Evolutionary conservation across 1,284 basidiomycete species (phyloP).

Genomic region (Ganoderma sinense): DNA sequence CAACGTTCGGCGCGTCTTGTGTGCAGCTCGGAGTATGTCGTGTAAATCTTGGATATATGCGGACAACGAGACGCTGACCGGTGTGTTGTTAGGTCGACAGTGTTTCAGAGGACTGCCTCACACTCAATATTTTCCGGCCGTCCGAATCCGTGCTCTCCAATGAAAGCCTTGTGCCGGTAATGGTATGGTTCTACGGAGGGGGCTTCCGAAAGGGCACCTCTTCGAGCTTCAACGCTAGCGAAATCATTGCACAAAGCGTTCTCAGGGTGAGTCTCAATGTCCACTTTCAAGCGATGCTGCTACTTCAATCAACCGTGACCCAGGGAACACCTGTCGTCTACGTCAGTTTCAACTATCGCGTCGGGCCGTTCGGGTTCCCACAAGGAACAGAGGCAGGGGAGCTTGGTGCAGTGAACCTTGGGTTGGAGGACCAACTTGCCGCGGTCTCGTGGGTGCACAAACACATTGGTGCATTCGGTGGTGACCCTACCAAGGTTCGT

Average conservation of each 20-base stretch:
- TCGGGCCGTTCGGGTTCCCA: conserved; percentile 57
- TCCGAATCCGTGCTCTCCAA: conserved; percentile 36
- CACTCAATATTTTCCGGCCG: conserved; percentile 54
- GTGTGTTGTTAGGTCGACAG: neutral
- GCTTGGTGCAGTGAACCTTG: conserved; percentile 50
- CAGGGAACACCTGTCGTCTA: conserved; percentile 61
- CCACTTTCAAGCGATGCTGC: neutral
- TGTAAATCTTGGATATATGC: neutral
- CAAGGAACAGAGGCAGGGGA: conserved; percentile 52
- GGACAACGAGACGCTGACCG: neutral
- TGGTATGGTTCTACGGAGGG: conserved; percentile 43
- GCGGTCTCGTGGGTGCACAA: conserved; percentile 57
- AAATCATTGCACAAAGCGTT: conserved; percentile 53
- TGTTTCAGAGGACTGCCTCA: conserved; percentile 54
- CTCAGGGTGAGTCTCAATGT: conserved; percentile 41
- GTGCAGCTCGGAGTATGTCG: conserved; percentile 25
- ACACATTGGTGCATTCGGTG: conserved; percentile 56
- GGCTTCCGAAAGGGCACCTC: conserved; percentile 32
- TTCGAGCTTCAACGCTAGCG: conserved; percentile 47
- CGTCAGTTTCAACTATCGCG: conserved; percentile 63
- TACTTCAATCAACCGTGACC: neutral
- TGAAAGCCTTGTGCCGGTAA: conserved; percentile 45
- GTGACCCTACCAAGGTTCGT: conserved; percentile 53
- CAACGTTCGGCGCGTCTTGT: conserved; percentile 30
- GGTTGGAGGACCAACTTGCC: conserved; percentile 50